Base-by-base conservation (phyloP, 176 grass and related monocot species). In the Oryza coarctata region DNA sequence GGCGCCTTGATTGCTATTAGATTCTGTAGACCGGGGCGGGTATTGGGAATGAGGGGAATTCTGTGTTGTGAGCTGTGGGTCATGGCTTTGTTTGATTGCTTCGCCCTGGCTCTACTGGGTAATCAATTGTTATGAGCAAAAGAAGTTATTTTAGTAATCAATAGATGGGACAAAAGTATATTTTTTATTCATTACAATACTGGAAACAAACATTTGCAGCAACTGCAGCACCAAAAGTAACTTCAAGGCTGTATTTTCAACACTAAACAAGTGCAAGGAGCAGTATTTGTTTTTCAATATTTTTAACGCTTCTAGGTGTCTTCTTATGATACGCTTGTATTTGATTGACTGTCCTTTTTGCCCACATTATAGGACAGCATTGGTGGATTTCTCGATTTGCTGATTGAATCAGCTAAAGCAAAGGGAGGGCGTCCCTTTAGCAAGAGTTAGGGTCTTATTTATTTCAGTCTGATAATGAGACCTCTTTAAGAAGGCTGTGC, bases 261-360 rank as follows among this genome's bases (percentile, higher is more conserved):
- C 33, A 62, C n/a, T 38, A 61, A 61, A 17, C 7, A 17, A 10
- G 5, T 77, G 35, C 40, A 27, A 28, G 18, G 22, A n/a, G 25
- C 63, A 50, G 32, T 40, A 11, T 67, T 34, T 23, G 17, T 44
- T 6, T 73, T 78, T 26, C 26, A 27, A 27, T 0, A 17, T 1
- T 71, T 68, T 67, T 43, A 9, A n/a, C 3, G n/a, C n/a, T 75
- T 49, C 9, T 39, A 61, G 40, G 32, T 64, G 14, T 33, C 29
- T 69, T 45, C 14, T 32, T 39, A 75, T 33, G 14, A 50, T 3
- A 30, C 77, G 4, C 25, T 17, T 76, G 52, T 70, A 27, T 80
- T 39, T 61, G 68, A 67, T 82, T 52, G 60, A 75, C 30, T 79
- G 15, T 70, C 77, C 12, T 45, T 66, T 82, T 68, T 85, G 3